Conservation (phyloP, 805 yeast genomes). For the Suhomyces prunicola region DNA sequence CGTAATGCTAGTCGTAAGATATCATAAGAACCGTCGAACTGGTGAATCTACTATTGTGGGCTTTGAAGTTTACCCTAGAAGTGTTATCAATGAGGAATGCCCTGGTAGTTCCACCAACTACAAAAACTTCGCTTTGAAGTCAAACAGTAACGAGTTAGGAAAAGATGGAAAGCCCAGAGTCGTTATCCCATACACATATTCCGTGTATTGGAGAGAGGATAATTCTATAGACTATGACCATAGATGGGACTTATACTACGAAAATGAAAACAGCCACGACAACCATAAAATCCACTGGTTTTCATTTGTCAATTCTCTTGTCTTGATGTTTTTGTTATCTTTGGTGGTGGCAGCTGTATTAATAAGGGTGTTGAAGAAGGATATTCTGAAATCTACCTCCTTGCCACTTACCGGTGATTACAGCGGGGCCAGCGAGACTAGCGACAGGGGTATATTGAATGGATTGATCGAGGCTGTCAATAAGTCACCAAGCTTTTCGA, state of each 20-base stretch:
- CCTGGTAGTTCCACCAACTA: slow-evolving; percentile 69
- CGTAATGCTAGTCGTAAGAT: slow-evolving; percentile 74
- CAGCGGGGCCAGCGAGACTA: slow-evolving; percentile 1
- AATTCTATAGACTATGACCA: slow-evolving; percentile 57
- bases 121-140: slow-evolving; percentile 52
- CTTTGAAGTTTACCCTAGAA: slow-evolving; percentile 84
- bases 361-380: slow-evolving; percentile 51
- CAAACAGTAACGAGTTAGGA: slow-evolving; percentile 18
- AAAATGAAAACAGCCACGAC: slow-evolving; percentile 47
- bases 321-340: slow-evolving; percentile 59
- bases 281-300: slow-evolving; percentile 67
- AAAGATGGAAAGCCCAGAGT: slow-evolving; percentile 27
- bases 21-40: slow-evolving; percentile 46
- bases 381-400: slow-evolving; percentile 31
- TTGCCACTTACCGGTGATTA: slow-evolving; percentile 10
- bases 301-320: slow-evolving; percentile 67
- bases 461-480: slow-evolving; percentile 52
- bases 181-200: slow-evolving; percentile 72
- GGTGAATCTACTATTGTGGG: slow-evolving; percentile 67
- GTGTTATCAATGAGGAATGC: slow-evolving; percentile 64
- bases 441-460: slow-evolving; percentile 20
- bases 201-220: slow-evolving; percentile 89
- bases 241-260: slow-evolving; percentile 72
- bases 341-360: slow-evolving; percentile 64
- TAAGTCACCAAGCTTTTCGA: slow-evolving; percentile 47